Percentiles rank a stretch among this genome's conserved stretches.
Conservation (phyloP, 2,329 filamentous ascomycete species). For the Neofusicoccum cordaticola region DNA sequence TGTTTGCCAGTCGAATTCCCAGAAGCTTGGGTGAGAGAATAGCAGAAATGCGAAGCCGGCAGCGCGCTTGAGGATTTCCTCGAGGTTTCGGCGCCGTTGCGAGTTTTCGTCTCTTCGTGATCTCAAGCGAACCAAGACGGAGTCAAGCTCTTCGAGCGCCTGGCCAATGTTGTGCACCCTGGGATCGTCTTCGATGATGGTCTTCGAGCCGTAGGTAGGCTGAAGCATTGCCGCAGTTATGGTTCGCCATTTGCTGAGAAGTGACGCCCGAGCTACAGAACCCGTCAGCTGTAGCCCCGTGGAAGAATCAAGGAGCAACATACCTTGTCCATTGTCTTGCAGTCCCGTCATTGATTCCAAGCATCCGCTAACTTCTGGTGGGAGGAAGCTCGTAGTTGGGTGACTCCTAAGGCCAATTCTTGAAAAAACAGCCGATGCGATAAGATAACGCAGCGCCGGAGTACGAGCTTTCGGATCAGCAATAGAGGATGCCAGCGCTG, state of each 20-base stretch:
- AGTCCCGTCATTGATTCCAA: conserved; percentile 22
- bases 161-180: conserved; percentile 26
- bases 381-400: conserved; percentile 26
- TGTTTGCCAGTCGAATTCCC: conserved; percentile 33
- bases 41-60: conserved; percentile 34
- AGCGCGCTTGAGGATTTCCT: conserved; percentile 34
- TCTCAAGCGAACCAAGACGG: conserved; percentile 26
- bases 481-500: conserved; percentile 29
- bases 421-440: conserved; percentile 31
- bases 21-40: conserved; percentile 35
- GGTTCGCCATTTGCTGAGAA: conserved; percentile 30
- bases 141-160: conserved; percentile 25
- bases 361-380: conserved; percentile 24
- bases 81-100: conserved; percentile 31
- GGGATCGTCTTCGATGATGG: conserved; percentile 27
- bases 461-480: conserved; percentile 27
- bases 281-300: background rate
- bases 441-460: conserved; percentile 30
- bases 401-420: conserved; percentile 23
- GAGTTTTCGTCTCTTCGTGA: conserved; percentile 21
- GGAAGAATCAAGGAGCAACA: background rate
- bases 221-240: conserved; percentile 31
- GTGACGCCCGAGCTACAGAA: conserved; percentile 21
- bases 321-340: background rate
- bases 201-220: conserved; percentile 25